Conservation (phyloP, 179 eudicot genomes). For the Sideroxylon spinosum region DNA sequence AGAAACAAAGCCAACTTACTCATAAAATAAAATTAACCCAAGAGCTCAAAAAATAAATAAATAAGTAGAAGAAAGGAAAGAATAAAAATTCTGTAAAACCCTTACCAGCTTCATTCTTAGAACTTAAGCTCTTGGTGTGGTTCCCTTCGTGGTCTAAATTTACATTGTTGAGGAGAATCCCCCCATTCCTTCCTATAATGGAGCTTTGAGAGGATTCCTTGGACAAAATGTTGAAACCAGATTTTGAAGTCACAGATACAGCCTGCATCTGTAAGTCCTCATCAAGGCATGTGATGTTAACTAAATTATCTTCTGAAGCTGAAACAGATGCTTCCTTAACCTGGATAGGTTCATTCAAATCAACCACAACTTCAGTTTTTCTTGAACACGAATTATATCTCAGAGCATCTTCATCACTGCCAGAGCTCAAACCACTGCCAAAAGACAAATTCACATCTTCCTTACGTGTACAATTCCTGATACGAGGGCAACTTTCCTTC, state of each 20-base stretch:
- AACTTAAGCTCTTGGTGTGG: slow-evolving; percentile 1
- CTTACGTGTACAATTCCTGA: slow-evolving; percentile 14
- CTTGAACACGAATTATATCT: slow-evolving; percentile 23
- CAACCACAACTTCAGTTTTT: slow-evolving; percentile 30
- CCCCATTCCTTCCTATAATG: slow-evolving; percentile 5
- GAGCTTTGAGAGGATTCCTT: slow-evolving; percentile 19
- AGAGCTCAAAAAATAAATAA: neutral
- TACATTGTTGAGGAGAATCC: slow-evolving; percentile 6
- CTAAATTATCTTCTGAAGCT: slow-evolving; percentile 29
- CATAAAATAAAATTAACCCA: neutral
- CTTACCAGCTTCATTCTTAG: slow-evolving; percentile 15
- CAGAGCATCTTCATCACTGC: slow-evolving; percentile 23
- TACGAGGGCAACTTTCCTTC: slow-evolving; percentile 14
- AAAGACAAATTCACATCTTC: slow-evolving; percentile 29
- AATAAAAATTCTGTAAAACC: neutral
- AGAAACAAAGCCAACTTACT: neutral
- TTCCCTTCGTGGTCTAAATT: neutral
- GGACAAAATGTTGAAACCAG: slow-evolving; percentile 3
- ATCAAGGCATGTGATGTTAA: slow-evolving; percentile 14
- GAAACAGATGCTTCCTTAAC: slow-evolving; percentile 32
- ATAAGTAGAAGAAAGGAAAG: neutral
- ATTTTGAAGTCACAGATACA: slow-evolving; percentile 18
- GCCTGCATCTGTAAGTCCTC: slow-evolving; percentile 26
- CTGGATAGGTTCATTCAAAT: slow-evolving; percentile 55
- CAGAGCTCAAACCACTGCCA: slow-evolving; percentile 24